These are phyloP conservation scores for Crithidia expoeki DNA, from an alignment of 208 protist genomes.

Conservation along the genomic window DNA sequence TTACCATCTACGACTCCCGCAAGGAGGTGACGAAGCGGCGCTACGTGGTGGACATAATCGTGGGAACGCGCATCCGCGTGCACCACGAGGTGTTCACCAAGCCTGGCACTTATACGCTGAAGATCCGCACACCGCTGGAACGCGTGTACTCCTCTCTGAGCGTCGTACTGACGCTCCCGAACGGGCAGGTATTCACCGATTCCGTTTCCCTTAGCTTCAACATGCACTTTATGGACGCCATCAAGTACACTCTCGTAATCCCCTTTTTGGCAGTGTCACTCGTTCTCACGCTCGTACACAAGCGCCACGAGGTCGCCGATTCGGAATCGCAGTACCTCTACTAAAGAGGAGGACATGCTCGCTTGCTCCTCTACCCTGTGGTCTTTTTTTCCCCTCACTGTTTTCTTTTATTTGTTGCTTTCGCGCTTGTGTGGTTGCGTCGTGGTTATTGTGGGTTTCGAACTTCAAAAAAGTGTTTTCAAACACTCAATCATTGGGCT, in stretches of 20 bases:
- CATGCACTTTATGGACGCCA: slow-evolving; percentile 80
- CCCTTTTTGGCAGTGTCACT: slow-evolving; percentile 65
- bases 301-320: slow-evolving; percentile 53
- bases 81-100: slow-evolving; percentile 43
- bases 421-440: neutral
- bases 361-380: neutral
- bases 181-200: slow-evolving; percentile 81
- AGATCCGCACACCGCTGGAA: slow-evolving; percentile 65
- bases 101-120: slow-evolving; percentile 54
- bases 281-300: slow-evolving; percentile 68
- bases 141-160: slow-evolving; percentile 62
- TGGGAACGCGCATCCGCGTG: slow-evolving; percentile 67
- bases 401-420: slow-evolving; percentile 9
- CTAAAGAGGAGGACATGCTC: neutral
- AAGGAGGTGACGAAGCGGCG: slow-evolving; percentile 7
- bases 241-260: slow-evolving; percentile 82
- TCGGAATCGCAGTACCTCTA: slow-evolving; percentile 17
- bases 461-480: no score
- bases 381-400: no score
- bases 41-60: slow-evolving; percentile 74
- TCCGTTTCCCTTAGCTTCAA: slow-evolving; percentile 81
- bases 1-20: slow-evolving; percentile 73
- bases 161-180: slow-evolving; percentile 65
- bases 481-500: no score
- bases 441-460: neutral